These are phyloP conservation scores for Populus deltoides DNA, from an alignment of 345 rosid genomes.

Conservation along the genomic window DNA sequence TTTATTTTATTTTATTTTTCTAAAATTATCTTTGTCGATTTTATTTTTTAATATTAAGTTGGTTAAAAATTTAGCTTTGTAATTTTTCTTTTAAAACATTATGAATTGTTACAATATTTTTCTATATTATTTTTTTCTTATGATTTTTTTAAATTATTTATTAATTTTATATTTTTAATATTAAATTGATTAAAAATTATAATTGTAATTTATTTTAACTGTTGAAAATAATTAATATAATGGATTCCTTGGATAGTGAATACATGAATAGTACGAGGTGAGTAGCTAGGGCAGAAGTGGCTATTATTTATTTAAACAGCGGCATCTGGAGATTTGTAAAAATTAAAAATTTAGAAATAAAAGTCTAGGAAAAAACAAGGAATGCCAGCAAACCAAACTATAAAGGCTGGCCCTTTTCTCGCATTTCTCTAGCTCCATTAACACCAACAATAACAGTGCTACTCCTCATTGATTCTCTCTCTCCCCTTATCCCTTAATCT, in stretches of 20 bases:
- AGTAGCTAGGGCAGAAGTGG: not conserved
- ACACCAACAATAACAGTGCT: not conserved
- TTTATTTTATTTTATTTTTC: too few relatives aligned
- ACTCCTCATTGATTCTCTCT: not conserved
- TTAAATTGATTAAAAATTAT: too few relatives aligned
- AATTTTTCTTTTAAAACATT: too few relatives aligned
- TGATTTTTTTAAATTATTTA: too few relatives aligned
- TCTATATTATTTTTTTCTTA: too few relatives aligned
- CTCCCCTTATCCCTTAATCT: constrained; percentile 10
- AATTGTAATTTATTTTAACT: too few relatives aligned
- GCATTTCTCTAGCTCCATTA: constrained; percentile 17
- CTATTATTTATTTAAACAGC: not conserved
- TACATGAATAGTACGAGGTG: not conserved
- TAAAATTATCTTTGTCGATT: too few relatives aligned
- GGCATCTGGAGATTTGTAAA: not conserved
- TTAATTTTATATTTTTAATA: too few relatives aligned
- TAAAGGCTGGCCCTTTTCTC: not conserved
- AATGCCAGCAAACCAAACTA: constrained; percentile 20
- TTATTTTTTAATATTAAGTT: too few relatives aligned
- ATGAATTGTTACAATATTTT: too few relatives aligned
- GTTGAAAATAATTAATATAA: too few relatives aligned
- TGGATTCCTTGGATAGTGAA: not conserved
- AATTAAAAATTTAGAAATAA: not conserved
- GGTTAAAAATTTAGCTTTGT: too few relatives aligned
- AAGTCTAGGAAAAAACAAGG: not conserved